Conservation (phyloP, 345 rosid genomes). For the Sonneratia caseolaris region DNA sequence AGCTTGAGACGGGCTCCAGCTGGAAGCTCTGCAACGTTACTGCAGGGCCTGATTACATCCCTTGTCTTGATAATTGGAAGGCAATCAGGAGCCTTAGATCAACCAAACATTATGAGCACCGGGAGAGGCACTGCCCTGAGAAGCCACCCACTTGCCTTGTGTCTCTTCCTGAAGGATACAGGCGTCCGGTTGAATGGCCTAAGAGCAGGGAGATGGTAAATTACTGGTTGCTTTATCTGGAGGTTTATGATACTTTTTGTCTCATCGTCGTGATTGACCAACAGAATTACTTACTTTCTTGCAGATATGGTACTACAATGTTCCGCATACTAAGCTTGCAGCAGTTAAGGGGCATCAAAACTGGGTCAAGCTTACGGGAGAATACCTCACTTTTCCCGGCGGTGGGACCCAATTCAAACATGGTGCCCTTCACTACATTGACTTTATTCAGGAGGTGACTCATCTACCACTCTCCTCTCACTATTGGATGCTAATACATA, state of each 20-base stretch:
- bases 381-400: conserved; percentile 93
- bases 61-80: conserved; percentile 88
- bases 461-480: conserved; percentile 4
- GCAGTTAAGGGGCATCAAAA: conserved; percentile 91
- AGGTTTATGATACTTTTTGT: neutral
- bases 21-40: conserved; percentile 88
- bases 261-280: neutral
- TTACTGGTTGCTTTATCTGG: neutral
- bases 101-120: conserved; percentile 91
- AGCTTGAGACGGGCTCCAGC: conserved; percentile 28
- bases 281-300: conserved; percentile 7
- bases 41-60: conserved; percentile 88
- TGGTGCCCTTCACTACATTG: conserved; percentile 89
- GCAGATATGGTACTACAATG: conserved; percentile 90
- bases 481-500: neutral
- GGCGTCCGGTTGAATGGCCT: conserved; percentile 75
- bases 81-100: conserved; percentile 59
- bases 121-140: conserved; percentile 96
- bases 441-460: conserved; percentile 73
- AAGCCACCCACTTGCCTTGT: conserved; percentile 86
- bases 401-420: conserved; percentile 96
- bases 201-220: conserved; percentile 89
- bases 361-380: conserved; percentile 93
- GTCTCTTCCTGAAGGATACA: conserved; percentile 80
- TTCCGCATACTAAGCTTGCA: conserved; percentile 91